Conservation (phyloP, 768 basidiomycete genomes). For the Lactarius psammicola region DNA sequence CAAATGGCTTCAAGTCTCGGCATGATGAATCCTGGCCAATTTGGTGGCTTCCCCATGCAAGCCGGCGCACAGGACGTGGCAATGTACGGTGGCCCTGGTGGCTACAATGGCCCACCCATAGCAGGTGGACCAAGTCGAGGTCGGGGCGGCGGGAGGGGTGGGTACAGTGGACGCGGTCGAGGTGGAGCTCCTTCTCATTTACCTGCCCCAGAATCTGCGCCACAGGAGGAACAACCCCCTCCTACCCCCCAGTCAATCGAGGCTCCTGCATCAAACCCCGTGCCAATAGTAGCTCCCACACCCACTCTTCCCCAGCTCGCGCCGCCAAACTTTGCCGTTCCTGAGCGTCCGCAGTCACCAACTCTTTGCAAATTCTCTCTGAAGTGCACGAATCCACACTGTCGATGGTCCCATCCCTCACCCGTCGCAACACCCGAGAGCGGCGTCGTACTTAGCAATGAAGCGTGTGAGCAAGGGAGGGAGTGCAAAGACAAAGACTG, state of each 20-base stretch:
- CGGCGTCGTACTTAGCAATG: conserved; percentile 91
- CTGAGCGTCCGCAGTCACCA: conserved; percentile 82
- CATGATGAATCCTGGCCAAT: conserved; percentile 66
- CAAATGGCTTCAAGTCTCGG: conserved; percentile 87
- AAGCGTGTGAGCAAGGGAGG: conserved; percentile 86
- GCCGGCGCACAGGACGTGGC: conserved; percentile 47
- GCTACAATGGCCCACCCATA: conserved; percentile 37
- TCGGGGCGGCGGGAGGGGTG: conserved; percentile 36
- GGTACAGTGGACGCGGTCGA: conserved; percentile 24
- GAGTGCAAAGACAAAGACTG: conserved; percentile 94
- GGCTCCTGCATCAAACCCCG: conserved; percentile 24
- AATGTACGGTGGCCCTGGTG: conserved; percentile 40
- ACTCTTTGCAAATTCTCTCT: conserved; percentile 91
- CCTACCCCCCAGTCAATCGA: conserved; percentile 29
- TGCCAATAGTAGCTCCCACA: conserved; percentile 30
- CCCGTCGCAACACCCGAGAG: conserved; percentile 96
- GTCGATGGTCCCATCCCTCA: conserved; percentile 91
- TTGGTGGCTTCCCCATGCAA: conserved; percentile 62
- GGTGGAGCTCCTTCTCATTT: conserved; percentile 26
- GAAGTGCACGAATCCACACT: conserved; percentile 88
- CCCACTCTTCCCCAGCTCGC: conserved; percentile 33
- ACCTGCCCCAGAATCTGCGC: conserved; percentile 21
- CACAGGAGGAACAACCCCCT: conserved; percentile 25
- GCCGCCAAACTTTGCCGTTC: conserved; percentile 53
- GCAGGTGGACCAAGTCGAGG: conserved; percentile 47